A percentile compares a stretch with the other conserved stretches of the same genome.
Evolutionary conservation across 139 green algal species (phyloP).

Genomic region (Gonium pectorale): DNA sequence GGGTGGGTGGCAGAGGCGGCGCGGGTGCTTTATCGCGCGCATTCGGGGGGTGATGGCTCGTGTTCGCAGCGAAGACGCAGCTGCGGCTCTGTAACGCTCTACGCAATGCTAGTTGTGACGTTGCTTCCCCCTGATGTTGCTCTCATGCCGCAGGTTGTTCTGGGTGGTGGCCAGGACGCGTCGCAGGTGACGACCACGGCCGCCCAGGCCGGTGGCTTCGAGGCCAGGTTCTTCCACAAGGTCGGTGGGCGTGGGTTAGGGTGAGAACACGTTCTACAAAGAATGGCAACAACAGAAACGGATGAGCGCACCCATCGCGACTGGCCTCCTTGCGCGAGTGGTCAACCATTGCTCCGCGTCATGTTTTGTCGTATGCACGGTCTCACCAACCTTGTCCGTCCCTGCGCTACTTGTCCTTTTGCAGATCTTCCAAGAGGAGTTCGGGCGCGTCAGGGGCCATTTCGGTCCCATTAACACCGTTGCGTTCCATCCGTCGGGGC

Average conservation of each 20-base stretch:
- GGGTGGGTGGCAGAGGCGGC: neutral
- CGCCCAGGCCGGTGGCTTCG: slow-evolving; percentile 92
- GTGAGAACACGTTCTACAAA: no score
- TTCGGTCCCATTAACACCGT: slow-evolving; percentile 98
- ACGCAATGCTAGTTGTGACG: neutral
- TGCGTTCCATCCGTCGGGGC: slow-evolving; percentile 92
- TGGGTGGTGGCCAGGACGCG: slow-evolving; percentile 95
- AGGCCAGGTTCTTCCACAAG: slow-evolving; percentile 98
- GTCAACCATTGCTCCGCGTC: no score
- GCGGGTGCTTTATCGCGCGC: neutral
- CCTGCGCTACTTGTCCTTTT: neutral
- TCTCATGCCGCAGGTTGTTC: slow-evolving; percentile 73
- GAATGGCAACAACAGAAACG: no score
- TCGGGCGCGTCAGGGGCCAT: slow-evolving; percentile 96
- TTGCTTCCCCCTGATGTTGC: neutral
- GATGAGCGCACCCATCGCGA: no score
- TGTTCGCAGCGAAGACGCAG: neutral
- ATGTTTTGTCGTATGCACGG: no score
- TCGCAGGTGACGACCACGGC: slow-evolving; percentile 91
- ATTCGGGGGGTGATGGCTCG: neutral
- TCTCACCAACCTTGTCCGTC: neutral
- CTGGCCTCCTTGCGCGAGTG: no score
- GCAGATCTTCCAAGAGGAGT: slow-evolving; percentile 95
- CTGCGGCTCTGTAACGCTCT: neutral
- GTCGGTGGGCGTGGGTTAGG: no score